Evolutionary conservation across 352 stramenopile species (phyloP).

Genomic region (Phytophthora niederhauseri): DNA sequence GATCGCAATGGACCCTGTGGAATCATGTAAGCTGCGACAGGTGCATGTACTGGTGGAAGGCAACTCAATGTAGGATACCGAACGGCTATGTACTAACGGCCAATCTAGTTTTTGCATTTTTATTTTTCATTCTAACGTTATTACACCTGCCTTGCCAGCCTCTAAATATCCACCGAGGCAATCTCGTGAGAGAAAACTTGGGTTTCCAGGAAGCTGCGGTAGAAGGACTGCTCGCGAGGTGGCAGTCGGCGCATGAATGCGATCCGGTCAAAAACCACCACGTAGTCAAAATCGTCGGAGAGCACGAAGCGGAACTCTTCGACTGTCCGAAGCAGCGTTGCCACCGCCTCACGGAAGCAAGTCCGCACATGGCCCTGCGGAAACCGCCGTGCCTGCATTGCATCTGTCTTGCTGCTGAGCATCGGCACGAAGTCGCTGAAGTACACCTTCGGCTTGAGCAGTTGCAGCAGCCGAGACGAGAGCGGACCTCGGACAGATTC

Average conservation of each 20-base stretch:
- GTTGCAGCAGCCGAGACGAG: conserved; percentile 53
- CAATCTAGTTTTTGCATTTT: conserved; percentile 34
- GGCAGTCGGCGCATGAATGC: conserved; percentile 67
- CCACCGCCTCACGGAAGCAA: conserved; percentile 60
- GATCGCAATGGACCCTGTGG: conserved; percentile 38
- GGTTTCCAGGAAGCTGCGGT: conserved; percentile 82
- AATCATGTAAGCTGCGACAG: conserved; percentile 33
- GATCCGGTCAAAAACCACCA: conserved; percentile 85
- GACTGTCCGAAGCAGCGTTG: conserved; percentile 58
- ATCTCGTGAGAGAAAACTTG: conserved; percentile 89
- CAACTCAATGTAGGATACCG: conserved; percentile 33
- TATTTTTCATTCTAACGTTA: conserved; percentile 10
- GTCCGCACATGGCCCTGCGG: conserved; percentile 62
- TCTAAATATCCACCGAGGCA: conserved; percentile 62
- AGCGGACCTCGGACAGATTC: conserved; percentile 51
- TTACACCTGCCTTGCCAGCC: conserved; percentile 1
- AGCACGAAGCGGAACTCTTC: conserved; percentile 87
- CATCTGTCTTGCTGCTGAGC: conserved; percentile 41
- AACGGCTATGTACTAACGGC: conserved; percentile 26
- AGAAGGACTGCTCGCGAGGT: conserved; percentile 66
- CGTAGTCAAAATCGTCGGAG: conserved; percentile 88
- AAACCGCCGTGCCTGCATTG: conserved; percentile 42
- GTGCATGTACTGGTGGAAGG: neutral
- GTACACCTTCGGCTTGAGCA: conserved; percentile 76
- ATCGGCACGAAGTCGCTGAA: conserved; percentile 83